Evolutionary conservation across 805 yeast species (phyloP), one percentile per base, ranked within the genome.

Genomic region (Wickerhamiella spandovensis): DNA sequence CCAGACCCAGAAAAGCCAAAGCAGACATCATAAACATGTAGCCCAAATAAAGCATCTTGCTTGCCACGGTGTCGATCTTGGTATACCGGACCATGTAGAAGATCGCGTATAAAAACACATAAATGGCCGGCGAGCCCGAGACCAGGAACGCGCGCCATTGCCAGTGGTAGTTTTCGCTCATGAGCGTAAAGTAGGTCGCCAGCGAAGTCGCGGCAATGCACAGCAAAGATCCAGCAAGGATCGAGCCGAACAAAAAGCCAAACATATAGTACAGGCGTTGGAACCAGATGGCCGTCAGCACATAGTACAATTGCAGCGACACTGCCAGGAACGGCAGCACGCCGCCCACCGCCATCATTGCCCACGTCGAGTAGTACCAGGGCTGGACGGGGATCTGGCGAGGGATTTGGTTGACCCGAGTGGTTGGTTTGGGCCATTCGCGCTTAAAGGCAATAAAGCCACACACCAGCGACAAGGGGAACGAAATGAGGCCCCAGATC

Each of bases 201-300:
- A 90, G 72, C 21, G 88, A 71, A 0, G 96, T 82, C 28, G 88
- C 87, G 53, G 89, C 72, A 13, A 83, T 73, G 13, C 95, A 82
- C 5, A 96, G 88, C 58, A 83, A 60, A 12, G 85, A 71, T 86
- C 87, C 83, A 62, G 89, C 72, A n/a, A 82, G 55, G 64, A 85
- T 81, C 60, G 96, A 88, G 70, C 89, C 80, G 67, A 89, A 85
- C 58, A 90, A 71, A 74, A 90, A 92, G 12, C 97, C 98, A 73
- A 92, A 92, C 97, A 92, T 90, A 74, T 89, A 92, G 73, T 78
- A 92, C 56, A 89, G 81, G 65, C 85, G 78, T 74, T 85, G 88
- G 68, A 84, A 86, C 98, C 98, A 90, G 57, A 92, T 69, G 30
- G 95, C 86, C 48, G 85, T 77, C 71, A 85, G 81, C 60, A 92